These are phyloP conservation scores for Wickerhamiella cacticola DNA, from an alignment of 805 yeast species.

Conservation along the genomic window DNA sequence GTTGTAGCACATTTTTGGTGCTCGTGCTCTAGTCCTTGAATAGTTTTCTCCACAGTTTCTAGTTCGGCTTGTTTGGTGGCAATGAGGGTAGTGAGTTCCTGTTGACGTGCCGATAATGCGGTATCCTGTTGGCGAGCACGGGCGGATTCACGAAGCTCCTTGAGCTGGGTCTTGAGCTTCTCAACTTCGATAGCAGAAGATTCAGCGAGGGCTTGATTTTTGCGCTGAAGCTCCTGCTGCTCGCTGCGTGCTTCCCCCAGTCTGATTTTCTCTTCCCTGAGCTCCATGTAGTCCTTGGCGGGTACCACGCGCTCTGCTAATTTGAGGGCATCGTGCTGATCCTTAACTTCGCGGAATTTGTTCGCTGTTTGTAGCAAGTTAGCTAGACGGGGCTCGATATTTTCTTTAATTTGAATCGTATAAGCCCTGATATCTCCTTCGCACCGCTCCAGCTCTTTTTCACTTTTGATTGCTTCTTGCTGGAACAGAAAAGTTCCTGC, in stretches of 20 bases:
- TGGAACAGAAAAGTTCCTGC: constrained; percentile 96
- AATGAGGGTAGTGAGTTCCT: neutral
- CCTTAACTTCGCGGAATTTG: constrained; percentile 48
- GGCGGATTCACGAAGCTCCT: neutral
- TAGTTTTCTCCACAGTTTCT: neutral
- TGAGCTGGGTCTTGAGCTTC: neutral
- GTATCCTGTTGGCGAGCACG: neutral
- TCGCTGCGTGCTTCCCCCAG: neutral
- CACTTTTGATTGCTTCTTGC: constrained; percentile 83
- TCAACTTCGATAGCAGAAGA: neutral
- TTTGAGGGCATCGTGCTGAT: constrained; percentile 22
- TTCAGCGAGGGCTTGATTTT: neutral
- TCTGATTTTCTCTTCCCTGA: no score
- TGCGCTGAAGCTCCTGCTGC: neutral
- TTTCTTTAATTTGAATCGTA: constrained; percentile 59
- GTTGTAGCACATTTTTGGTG: neutral
- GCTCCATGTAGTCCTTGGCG: constrained; percentile 1
- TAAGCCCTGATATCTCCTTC: constrained; percentile 76
- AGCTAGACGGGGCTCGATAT: constrained; percentile 75
- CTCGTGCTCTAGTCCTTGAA: neutral
- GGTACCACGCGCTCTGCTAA: constrained; percentile 5
- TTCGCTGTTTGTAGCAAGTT: constrained; percentile 28
- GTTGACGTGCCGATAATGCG: neutral
- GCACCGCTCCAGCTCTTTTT: constrained; percentile 81
- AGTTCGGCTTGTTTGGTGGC: neutral